These are phyloP conservation scores for Thalassiosira profunda DNA, from an alignment of 108 stramenopile genomes.

Conservation along the genomic window DNA sequence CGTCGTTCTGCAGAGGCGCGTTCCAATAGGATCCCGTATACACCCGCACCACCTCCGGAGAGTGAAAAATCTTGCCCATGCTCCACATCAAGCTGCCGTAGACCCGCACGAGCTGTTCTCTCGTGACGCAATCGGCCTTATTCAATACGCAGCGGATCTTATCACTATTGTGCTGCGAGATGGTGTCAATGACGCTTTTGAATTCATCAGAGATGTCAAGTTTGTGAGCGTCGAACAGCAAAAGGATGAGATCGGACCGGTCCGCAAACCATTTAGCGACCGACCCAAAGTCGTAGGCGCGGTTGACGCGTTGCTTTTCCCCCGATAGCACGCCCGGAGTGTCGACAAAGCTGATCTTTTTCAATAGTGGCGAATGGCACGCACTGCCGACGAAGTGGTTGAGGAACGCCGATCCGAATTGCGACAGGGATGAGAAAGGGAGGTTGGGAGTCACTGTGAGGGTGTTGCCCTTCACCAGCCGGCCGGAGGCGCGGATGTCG, in stretches of 20 bases:
- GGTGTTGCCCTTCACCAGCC: conserved; percentile 82
- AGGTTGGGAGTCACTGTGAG: conserved; percentile 80
- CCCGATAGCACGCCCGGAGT: conserved; percentile 91
- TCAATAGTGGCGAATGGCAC: conserved; percentile 39
- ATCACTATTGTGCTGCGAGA: conserved; percentile 61
- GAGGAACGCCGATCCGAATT: conserved; percentile 81
- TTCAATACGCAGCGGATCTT: conserved; percentile 88
- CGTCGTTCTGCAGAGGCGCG: conserved; percentile 50
- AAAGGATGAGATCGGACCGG: conserved; percentile 81
- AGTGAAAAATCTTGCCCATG: conserved; percentile 81
- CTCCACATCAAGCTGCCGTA: conserved; percentile 93
- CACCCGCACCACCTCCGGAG: conserved; percentile 77
- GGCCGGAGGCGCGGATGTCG: conserved; percentile 20
- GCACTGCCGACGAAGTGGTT: conserved; percentile 58
- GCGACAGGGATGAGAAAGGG: conserved; percentile 59
- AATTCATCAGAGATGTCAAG: conserved; percentile 90
- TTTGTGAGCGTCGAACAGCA: conserved; percentile 87
- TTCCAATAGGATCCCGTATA: conserved; percentile 89
- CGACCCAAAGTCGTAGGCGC: conserved; percentile 63
- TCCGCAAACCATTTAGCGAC: conserved; percentile 83
- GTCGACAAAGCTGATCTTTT: conserved; percentile 83
- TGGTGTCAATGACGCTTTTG: conserved; percentile 72
- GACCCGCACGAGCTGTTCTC: conserved; percentile 86
- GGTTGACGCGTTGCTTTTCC: conserved; percentile 85
- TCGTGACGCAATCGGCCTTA: conserved; percentile 85